These are phyloP conservation scores for Ganoderma lucidum DNA, from an alignment of 1,284 basidiomycete species.

Conservation along the genomic window DNA sequence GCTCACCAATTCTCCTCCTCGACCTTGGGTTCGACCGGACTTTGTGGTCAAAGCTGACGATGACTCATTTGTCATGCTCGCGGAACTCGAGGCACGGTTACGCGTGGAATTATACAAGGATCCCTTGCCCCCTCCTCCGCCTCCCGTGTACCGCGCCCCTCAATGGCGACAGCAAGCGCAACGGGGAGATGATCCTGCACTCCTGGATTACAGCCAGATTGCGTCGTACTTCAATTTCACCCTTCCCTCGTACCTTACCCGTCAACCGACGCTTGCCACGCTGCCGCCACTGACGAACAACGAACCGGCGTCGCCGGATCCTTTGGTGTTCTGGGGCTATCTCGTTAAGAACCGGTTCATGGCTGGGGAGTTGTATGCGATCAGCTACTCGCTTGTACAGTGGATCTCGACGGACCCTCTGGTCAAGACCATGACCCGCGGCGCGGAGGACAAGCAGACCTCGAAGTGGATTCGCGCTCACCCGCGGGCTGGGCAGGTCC, in stretches of 20 bases:
- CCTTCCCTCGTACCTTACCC: constrained; percentile 20
- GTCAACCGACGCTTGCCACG: constrained; percentile 18
- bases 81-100: constrained; percentile 88
- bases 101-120: constrained; percentile 71
- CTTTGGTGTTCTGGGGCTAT: constrained; percentile 94
- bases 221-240: constrained; percentile 24
- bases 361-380: constrained; percentile 94
- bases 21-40: constrained; percentile 82
- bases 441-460: constrained; percentile 96
- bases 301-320: constrained; percentile 54
- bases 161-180: constrained; percentile 9
- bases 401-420: constrained; percentile 83
- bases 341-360: constrained; percentile 95
- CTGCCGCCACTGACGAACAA: constrained; percentile 6
- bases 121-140: constrained; percentile 30
- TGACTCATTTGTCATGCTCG: constrained; percentile 93
- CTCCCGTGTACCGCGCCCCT: constrained; percentile 18
- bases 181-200: constrained; percentile 10
- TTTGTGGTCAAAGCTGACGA: constrained; percentile 95
- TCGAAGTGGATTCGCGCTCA: constrained; percentile 94
- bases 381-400: constrained; percentile 91
- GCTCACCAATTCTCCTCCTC: constrained; percentile 45
- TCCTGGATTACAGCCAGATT: constrained; percentile 24
- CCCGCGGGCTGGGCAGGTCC: constrained; percentile 81
- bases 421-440: constrained; percentile 74